phyloP scores from a whole-genome alignment of 495 filamentous ascomycete species.

The Lindgomyces ingoldianus region DNA sequence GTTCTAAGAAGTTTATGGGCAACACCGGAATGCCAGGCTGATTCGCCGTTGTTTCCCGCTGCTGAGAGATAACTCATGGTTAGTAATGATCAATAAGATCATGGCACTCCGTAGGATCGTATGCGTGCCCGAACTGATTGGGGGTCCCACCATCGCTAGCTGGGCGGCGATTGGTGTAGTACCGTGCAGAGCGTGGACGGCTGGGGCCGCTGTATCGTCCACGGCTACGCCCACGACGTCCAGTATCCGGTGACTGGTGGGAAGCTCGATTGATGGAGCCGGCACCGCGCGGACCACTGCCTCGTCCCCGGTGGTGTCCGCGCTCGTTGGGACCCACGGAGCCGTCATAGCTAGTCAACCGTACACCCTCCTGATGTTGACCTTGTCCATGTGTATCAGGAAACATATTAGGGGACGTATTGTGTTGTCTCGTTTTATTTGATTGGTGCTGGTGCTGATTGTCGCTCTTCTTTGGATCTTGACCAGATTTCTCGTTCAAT shows the following conservation, averaged over 20 bases:
- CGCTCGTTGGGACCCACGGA: not conserved
- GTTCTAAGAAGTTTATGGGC: too few species aligned
- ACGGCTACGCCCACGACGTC: conserved; percentile 2
- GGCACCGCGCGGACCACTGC: not conserved
- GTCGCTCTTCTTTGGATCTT: not conserved
- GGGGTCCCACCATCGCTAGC: not conserved
- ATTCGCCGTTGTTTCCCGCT: not conserved
- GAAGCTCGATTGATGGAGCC: not conserved
- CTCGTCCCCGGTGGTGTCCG: not conserved
- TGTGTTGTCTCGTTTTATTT: too few species aligned
- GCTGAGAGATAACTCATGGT: not conserved
- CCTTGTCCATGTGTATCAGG: too few species aligned
- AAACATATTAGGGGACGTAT: too few species aligned
- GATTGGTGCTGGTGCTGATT: too few species aligned
- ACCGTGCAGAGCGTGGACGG: not conserved
- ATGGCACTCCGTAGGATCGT: not conserved
- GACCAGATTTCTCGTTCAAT: conserved; percentile 7
- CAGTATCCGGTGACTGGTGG: not conserved
- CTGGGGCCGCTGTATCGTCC: not conserved
- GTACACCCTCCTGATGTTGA: too few species aligned
- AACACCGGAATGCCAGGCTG: not conserved
- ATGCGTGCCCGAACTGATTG: not conserved
- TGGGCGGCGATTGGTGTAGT: not conserved
- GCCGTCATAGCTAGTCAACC: not conserved
- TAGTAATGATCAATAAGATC: not conserved